Base-by-base conservation (phyloP, 805 yeast species). In the Blastobotrys robertii region DNA sequence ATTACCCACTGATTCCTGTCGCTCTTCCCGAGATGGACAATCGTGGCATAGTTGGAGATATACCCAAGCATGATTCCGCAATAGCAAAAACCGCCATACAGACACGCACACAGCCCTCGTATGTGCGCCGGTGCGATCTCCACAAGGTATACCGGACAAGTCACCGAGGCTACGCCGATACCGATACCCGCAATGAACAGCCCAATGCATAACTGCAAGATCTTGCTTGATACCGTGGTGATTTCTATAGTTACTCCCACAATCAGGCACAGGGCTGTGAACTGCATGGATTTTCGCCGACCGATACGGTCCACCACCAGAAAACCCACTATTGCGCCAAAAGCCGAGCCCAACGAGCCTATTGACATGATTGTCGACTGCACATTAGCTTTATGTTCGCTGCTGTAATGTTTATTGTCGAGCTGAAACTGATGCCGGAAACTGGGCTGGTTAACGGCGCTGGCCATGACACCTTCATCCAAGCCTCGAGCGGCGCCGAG, bases 71-170 rank as follows among this genome's bases (percentile, higher is more conserved):
- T 64, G 28, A 73, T 64, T 34, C 81, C 81, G 11, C 76, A 57
- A 50, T 75, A 75, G 30, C 76, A 79, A 7, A 77, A 72, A 46
- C 81, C 80, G 3, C 77, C 70, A 53, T 73, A 76, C 32, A 73
- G 58, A 60, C 76, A 70, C 38, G 66, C 68, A 52, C 74, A 68
- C 39, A 72, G 50, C 34, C 80, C 80, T 57, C 81, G 65, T 44
- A 72, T 67, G 30, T 68, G 59, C 34, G 66, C 63, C 13, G 81
- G 80, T 11, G 79, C 64, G 31, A 72, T 67, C 53, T 76, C 81
- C 2, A 76, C 66, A 38, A 73, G 54, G 50, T 73, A 74, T 41
- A 73, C 64, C 10, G 80, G 80, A 5, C 79, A 79, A 46, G 71
- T 65, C 12, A 75, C 74, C 8, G 73, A 69, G 7, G 80, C 70